A percentile compares a stretch with the other conserved stretches of the same genome.
These are phyloP conservation scores for Meira miltonrushii DNA, from an alignment of 1,284 basidiomycete genomes.

Conservation along the genomic window DNA sequence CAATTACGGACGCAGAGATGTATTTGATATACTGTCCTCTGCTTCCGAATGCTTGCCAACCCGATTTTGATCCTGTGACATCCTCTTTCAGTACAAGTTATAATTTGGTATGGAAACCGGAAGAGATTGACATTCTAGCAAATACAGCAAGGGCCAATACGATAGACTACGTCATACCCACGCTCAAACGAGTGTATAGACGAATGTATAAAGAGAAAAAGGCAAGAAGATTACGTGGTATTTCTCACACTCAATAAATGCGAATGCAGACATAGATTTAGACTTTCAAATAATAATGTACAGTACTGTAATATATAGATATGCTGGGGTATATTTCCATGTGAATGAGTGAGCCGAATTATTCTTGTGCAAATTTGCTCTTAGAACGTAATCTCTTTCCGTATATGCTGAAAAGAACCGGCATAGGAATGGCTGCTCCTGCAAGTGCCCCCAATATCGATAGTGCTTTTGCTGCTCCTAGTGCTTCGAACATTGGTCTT, in stretches of 20 bases:
- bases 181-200: constrained; percentile 21
- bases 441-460: constrained; percentile 31
- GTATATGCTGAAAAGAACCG: neutral
- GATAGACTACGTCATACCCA: constrained; percentile 26
- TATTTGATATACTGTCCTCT: constrained; percentile 43
- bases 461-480: constrained; percentile 49
- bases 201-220: constrained; percentile 29
- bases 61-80: constrained; percentile 36
- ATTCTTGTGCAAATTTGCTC: constrained; percentile 2
- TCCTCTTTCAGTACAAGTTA: constrained; percentile 44
- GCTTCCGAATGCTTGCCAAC: constrained; percentile 32
- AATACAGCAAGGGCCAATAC: constrained; percentile 32
- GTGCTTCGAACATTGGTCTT: constrained; percentile 9
- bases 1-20: constrained; percentile 22
- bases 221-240: neutral
- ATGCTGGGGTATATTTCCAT: too few relatives aligned
- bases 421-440: constrained; percentile 3
- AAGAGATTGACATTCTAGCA: constrained; percentile 36
- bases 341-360: too few relatives aligned
- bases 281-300: too few relatives aligned
- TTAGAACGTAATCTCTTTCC: neutral
- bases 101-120: constrained; percentile 46
- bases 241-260: too few relatives aligned
- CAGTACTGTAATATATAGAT: too few relatives aligned
- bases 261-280: too few relatives aligned